Percentiles rank a stretch among this genome's conserved stretches.
phyloP scores from a whole-genome alignment of 306 rosid genomes.

The Acacia acuminata region DNA sequence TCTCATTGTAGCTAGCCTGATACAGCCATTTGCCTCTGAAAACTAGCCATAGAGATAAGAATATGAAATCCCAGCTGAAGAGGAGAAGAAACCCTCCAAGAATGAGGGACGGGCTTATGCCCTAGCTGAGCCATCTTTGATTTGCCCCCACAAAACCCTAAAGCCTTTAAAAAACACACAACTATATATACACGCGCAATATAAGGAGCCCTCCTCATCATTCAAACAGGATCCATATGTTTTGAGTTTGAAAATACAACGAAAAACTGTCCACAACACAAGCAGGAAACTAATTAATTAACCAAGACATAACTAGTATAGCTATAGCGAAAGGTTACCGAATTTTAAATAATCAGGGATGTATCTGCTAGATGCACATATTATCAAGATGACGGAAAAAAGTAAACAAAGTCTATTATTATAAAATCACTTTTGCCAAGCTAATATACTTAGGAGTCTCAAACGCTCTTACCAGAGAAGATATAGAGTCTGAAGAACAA shows the following conservation, averaged over 20 bases:
- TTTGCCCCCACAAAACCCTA: no score
- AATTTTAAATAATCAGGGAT: neutral
- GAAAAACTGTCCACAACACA: neutral
- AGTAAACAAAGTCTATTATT: neutral
- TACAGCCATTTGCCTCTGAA: no score
- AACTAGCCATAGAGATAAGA: no score
- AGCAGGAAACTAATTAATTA: neutral
- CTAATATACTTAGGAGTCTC: neutral
- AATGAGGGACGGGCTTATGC: no score
- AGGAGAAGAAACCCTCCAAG: no score
- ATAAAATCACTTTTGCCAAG: neutral
- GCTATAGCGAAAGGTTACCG: neutral
- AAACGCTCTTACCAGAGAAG: neutral
- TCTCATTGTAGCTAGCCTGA: no score
- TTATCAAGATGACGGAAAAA: neutral
- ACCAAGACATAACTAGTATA: neutral
- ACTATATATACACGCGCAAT: neutral
- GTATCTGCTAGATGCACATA: no score
- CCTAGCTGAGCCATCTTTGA: no score
- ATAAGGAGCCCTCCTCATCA: neutral
- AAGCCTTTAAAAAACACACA: neutral
- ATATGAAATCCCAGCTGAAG: no score
- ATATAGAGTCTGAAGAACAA: neutral
- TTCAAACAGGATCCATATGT: no score
- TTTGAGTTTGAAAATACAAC: neutral